Conservation (phyloP, 768 basidiomycete species). For the Rhodotorula sphaerocarpa region DNA sequence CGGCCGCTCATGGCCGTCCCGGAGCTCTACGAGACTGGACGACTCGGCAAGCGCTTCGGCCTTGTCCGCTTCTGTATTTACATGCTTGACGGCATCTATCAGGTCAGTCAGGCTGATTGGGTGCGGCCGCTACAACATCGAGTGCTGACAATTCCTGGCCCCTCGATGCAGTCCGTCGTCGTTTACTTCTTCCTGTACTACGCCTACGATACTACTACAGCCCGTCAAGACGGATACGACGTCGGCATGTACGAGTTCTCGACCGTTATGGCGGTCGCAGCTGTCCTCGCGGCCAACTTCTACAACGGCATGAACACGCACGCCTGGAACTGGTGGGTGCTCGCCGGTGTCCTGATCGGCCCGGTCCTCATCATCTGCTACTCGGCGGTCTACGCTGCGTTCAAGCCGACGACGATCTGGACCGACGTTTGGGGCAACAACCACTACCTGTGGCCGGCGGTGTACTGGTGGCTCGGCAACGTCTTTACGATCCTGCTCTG, state of each 20-base stretch:
- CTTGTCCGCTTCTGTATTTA: constrained; percentile 63
- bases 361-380: constrained; percentile 66
- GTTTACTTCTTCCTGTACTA: constrained; percentile 83
- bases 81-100: constrained; percentile 77
- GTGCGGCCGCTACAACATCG: no score
- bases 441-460: constrained; percentile 65
- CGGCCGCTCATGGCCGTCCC: constrained; percentile 81
- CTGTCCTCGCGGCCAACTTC: constrained; percentile 68
- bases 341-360: constrained; percentile 75
- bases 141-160: no score
- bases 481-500: constrained; percentile 62
- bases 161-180: constrained; percentile 76
- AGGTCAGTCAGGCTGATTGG: constrained; percentile 51
- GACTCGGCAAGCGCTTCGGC: constrained; percentile 80
- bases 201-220: constrained; percentile 62
- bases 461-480: constrained; percentile 79
- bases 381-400: constrained; percentile 76
- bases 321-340: constrained; percentile 83
- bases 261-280: constrained; percentile 65
- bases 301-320: constrained; percentile 79
- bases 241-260: constrained; percentile 70
- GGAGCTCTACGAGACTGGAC: constrained; percentile 74
- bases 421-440: constrained; percentile 54
- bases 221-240: constrained; percentile 71
- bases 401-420: constrained; percentile 68